Evolutionary conservation across 1,284 basidiomycete species (phyloP).

Genomic region (Ganoderma multipileum): DNA sequence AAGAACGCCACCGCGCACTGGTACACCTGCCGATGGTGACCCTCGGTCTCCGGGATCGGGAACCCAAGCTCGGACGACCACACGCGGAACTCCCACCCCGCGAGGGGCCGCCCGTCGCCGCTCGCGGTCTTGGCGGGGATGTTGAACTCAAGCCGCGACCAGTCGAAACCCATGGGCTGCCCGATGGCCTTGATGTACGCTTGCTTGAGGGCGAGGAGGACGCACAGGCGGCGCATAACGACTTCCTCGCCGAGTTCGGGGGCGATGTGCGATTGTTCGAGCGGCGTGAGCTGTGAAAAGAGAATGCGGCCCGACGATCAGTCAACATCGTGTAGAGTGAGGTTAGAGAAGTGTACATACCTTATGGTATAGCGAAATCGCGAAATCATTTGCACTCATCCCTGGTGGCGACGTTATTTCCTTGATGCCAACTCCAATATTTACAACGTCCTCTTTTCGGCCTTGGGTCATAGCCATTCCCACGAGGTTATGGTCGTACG

Average conservation of each 20-base stretch:
- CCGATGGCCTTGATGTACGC: constrained; percentile 84
- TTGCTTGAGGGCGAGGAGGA: constrained; percentile 77
- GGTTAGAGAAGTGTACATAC: constrained; percentile 43
- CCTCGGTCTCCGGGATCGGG: constrained; percentile 59
- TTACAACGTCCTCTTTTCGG: constrained; percentile 71
- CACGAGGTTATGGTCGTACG: constrained; percentile 69
- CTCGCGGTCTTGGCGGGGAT: constrained; percentile 64
- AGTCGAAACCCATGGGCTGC: constrained; percentile 80
- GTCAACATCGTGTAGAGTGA: neutral
- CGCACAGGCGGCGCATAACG: constrained; percentile 73
- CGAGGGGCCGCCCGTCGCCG: constrained; percentile 69
- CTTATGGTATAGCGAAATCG: constrained; percentile 78
- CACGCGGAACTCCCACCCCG: constrained; percentile 84
- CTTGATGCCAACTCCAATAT: constrained; percentile 79
- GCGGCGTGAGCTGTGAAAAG: constrained; percentile 60
- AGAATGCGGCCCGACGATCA: neutral
- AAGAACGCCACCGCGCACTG: constrained; percentile 80
- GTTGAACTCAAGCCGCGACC: constrained; percentile 79
- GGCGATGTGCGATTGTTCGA: constrained; percentile 62
- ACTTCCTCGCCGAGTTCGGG: constrained; percentile 63
- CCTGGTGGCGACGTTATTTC: constrained; percentile 67
- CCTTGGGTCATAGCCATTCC: constrained; percentile 87
- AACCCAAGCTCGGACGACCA: constrained; percentile 78
- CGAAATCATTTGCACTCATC: constrained; percentile 62
- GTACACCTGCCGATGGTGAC: constrained; percentile 68